Evolutionary conservation across 2,329 filamentous ascomycete genomes (phyloP).

Genomic region (Alternaria dauci): DNA sequence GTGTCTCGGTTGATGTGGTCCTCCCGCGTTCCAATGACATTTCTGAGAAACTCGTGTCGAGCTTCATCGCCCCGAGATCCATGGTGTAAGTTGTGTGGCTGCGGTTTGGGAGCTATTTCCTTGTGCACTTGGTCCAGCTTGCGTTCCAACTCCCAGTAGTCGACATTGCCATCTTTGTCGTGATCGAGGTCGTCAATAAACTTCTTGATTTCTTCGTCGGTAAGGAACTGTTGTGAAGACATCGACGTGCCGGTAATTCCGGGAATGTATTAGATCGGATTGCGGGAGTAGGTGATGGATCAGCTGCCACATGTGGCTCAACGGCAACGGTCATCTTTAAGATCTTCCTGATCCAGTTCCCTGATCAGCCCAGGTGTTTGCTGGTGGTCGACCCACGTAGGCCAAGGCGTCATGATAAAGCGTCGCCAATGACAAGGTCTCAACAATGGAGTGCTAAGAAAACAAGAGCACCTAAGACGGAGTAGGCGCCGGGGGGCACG

Average conservation of each 20-base stretch:
- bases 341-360: slow-evolving; percentile 16
- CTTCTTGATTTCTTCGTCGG: slow-evolving; percentile 59
- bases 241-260: slow-evolving; percentile 21
- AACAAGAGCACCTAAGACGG: slow-evolving; percentile 37
- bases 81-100: slow-evolving; percentile 57
- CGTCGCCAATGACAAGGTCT: slow-evolving; percentile 16
- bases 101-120: slow-evolving; percentile 59
- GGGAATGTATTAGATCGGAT: not conserved
- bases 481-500: slow-evolving; percentile 22
- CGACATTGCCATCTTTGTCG: slow-evolving; percentile 61
- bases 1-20: slow-evolving; percentile 57
- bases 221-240: slow-evolving; percentile 38
- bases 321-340: slow-evolving; percentile 8
- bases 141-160: slow-evolving; percentile 61
- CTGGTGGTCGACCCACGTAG: slow-evolving; percentile 34
- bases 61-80: slow-evolving; percentile 49
- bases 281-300: not conserved
- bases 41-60: slow-evolving; percentile 62
- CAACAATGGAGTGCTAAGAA: slow-evolving; percentile 27
- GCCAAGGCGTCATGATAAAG: slow-evolving; percentile 34
- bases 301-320: slow-evolving; percentile 3
- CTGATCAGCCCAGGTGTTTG: slow-evolving; percentile 12
- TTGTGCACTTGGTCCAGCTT: slow-evolving; percentile 64
- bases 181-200: slow-evolving; percentile 64
- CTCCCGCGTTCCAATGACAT: slow-evolving; percentile 57